Conservation (phyloP, 2,329 filamentous ascomycete species). For the Neoascochyta sp. region DNA sequence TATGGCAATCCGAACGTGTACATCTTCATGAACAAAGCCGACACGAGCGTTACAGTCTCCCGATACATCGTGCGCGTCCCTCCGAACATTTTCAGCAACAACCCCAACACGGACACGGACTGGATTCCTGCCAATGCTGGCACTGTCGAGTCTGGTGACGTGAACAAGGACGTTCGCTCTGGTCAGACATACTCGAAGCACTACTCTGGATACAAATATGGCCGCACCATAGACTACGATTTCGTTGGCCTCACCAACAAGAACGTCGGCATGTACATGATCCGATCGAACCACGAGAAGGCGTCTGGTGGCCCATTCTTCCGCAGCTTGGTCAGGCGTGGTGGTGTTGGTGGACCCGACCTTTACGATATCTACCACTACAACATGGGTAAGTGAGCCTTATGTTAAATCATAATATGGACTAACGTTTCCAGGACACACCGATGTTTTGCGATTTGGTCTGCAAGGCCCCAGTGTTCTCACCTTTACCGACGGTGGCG, state of each 20-base stretch:
- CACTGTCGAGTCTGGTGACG: slow-evolving; percentile 19
- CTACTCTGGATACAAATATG: slow-evolving; percentile 41
- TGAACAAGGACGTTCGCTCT: slow-evolving; percentile 11
- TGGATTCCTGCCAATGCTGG: slow-evolving; percentile 15
- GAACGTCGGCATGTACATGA: slow-evolving; percentile 39
- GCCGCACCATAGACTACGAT: slow-evolving; percentile 40
- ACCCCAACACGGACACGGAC: slow-evolving; percentile 36
- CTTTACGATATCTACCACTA: slow-evolving; percentile 46
- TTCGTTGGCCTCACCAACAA: slow-evolving; percentile 39
- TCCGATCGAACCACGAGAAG: slow-evolving; percentile 44
- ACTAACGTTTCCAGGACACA: slow-evolving; percentile 24
- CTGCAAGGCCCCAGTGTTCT: slow-evolving; percentile 43
- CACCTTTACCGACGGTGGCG: slow-evolving; percentile 39
- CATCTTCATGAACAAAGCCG: slow-evolving; percentile 45
- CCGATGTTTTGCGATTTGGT: slow-evolving; percentile 42
- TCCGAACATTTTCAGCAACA: slow-evolving; percentile 24
- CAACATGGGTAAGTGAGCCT: slow-evolving; percentile 36
- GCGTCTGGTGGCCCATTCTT: slow-evolving; percentile 41
- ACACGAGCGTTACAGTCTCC: slow-evolving; percentile 39
- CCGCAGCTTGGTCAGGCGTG: slow-evolving; percentile 40
- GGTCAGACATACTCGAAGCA: slow-evolving; percentile 42
- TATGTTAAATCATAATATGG: background rate
- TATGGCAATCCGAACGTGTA: slow-evolving; percentile 56
- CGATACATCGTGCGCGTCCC: slow-evolving; percentile 37
- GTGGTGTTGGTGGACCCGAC: slow-evolving; percentile 35